Evolutionary conservation across 805 yeast species (phyloP), one percentile per base, ranked within the genome.

Genomic region (Monosporozyma aerobia): DNA sequence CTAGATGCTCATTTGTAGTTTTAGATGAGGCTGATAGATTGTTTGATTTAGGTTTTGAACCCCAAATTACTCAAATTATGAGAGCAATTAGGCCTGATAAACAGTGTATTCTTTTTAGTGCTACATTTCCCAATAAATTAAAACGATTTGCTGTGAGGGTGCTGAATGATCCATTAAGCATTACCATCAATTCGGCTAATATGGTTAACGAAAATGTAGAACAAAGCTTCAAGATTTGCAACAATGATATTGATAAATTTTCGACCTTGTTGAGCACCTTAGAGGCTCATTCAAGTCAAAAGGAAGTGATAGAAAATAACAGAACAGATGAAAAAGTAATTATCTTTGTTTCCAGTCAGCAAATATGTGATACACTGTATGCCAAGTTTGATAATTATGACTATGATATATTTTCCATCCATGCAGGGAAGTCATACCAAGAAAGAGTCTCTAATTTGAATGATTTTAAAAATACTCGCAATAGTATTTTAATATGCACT

Each of bases 41-140:
- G 86, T 92, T 92, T 71, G 99, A 94, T 67, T 73, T 94, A 78
- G 99, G 99, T 1, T 94, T 94, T 69, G 98, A 89, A 60, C 98
- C 99, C 0, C 99, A 94, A 64, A 89, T 94, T 3, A 81, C 79
- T 59, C 87, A 88, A 61, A 84, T 94, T 23, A 74, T 90, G 63
- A 74, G 78, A 14, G 85, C 85, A 39, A 76, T 88, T 2, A 74
- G 97, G 48, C 94, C 94, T 0, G 97, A 90, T 63, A 74, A 85
- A 48, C 98, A 92, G 63, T 86, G 94, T 16, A 92, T 90, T 3
- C 69, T 94, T 27, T 94, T 92, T 64, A 89, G 97, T 10, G 99
- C 99, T 0, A 94, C 99, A 0, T 90, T 94, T 59, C 96, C 97
- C 0, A 72, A 77, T 5, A 83, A 83, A 54, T 79, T 94, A 77